Evolutionary conservation across 805 yeast genomes (phyloP).

Genomic region (Pichia rugopelliculosa): DNA sequence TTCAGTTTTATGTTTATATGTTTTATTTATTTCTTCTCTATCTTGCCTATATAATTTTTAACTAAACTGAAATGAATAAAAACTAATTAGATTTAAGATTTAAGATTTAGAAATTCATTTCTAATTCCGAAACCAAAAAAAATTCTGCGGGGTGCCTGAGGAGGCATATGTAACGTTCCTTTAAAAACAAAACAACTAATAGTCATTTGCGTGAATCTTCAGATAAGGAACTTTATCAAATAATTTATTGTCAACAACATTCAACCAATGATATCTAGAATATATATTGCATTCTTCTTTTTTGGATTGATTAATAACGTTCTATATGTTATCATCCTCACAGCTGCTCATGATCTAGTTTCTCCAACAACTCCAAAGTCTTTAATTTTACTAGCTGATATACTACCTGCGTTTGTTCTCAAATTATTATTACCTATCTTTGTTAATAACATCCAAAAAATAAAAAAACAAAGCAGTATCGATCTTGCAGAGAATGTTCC

Average conservation of each 20-base stretch:
- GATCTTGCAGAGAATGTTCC: slow-evolving; percentile 37
- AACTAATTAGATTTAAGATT: no score
- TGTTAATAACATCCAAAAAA: slow-evolving; percentile 26
- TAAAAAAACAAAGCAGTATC: not conserved
- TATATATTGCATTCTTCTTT: slow-evolving; percentile 49
- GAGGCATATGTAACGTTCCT: no score
- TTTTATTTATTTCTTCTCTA: not conserved
- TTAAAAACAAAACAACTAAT: no score
- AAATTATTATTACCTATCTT: slow-evolving; percentile 75
- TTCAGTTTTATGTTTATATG: not conserved
- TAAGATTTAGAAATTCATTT: no score
- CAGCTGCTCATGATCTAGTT: slow-evolving; percentile 89
- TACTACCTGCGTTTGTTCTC: slow-evolving; percentile 69
- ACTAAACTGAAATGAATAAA: not conserved
- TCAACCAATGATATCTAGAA: not conserved
- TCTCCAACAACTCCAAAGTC: slow-evolving; percentile 83
- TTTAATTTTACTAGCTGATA: slow-evolving; percentile 76
- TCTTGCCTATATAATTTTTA: not conserved
- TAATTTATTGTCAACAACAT: not conserved
- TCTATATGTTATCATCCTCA: slow-evolving; percentile 80
- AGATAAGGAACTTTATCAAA: no score
- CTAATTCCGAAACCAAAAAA: not conserved
- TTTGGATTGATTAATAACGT: slow-evolving; percentile 87
- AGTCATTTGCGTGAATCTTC: no score
- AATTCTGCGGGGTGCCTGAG: not conserved